Base-by-base conservation (phyloP, 805 yeast species). In the Sungouiozyma intestinalis region DNA sequence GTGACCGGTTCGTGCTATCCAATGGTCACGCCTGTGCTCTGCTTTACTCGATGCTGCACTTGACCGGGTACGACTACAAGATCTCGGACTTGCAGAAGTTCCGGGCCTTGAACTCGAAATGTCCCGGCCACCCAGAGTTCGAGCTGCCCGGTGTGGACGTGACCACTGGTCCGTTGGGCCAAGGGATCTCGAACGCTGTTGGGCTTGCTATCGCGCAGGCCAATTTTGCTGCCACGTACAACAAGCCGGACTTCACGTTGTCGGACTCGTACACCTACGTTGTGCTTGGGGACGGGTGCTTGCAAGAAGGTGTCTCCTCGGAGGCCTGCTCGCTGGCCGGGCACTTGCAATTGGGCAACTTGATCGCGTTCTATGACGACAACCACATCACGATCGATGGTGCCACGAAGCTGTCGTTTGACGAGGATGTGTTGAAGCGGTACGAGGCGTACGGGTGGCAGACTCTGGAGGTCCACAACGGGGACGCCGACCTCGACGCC, bases 151-250 rank as follows among this genome's bases (percentile, higher is more conserved):
- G 97, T 64, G 78, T 87, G 46, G 98, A 90, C 66, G 95, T 88
- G 58, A 87, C 97, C 65, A 90, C 97, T 48, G 98, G 98, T 66
- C 97, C 98, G 45, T 77, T 90, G 58, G 98, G 98, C 65, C 98
- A 90, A 72, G 98, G 98, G 81, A 76, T 90, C 57, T 74, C 82
- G 57, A 88, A 86, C 65, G 97, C 97, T 43, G 94, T 90, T 57
- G 98, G 98, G 72, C 64, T 90, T 53, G 97, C 98, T 44, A 76
- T 90, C 59, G 98, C 96, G 47, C 94, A 86, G 71, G 78, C 80
- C 53, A 88, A 86, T 68, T 69, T 85, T 47, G 95, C 94, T 55
- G 95, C 96, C 52, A 80, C 81, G 52, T 90, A 80, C 77, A 87
- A 88, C 81, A 85, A 84, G 73, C 94, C 95, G 55, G 82, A 73